Percentiles rank a stretch among this genome's conserved stretches.
Evolutionary conservation across 2,329 filamentous ascomycete genomes (phyloP).

Genomic region (Apiospora arundinis): DNA sequence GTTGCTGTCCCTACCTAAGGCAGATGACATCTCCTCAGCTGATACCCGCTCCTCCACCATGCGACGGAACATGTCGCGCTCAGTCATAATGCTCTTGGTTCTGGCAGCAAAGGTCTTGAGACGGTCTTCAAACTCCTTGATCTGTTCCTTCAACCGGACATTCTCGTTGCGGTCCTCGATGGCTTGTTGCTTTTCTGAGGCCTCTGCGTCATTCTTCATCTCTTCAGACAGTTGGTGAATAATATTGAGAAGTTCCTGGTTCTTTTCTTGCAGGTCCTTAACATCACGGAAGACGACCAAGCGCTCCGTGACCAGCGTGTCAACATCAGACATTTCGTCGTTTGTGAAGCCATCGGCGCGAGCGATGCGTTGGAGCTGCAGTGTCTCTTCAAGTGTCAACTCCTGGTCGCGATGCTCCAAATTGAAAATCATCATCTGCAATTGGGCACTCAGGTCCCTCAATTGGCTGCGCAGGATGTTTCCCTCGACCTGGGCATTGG

Average conservation of each 20-base stretch:
- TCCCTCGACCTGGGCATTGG: constrained; percentile 68
- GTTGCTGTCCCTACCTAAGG: constrained; percentile 57
- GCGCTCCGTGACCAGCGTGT: constrained; percentile 86
- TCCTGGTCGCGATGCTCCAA: constrained; percentile 79
- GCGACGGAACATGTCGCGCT: constrained; percentile 96
- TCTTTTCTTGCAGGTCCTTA: constrained; percentile 84
- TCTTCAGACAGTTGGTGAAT: constrained; percentile 84
- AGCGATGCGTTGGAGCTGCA: constrained; percentile 79
- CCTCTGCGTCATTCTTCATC: constrained; percentile 90
- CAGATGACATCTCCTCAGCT: constrained; percentile 71
- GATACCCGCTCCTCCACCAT: constrained; percentile 79
- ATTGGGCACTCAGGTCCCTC: constrained; percentile 86
- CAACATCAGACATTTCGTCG: constrained; percentile 81
- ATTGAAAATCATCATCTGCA: constrained; percentile 90
- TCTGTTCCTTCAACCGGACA: constrained; percentile 73
- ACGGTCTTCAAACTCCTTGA: constrained; percentile 82
- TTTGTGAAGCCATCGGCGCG: constrained; percentile 72
- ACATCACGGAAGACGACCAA: constrained; percentile 91
- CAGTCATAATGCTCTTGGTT: constrained; percentile 91
- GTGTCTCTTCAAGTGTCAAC: constrained; percentile 73
- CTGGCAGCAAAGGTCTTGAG: constrained; percentile 81
- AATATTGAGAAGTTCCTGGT: constrained; percentile 81
- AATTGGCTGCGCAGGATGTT: constrained; percentile 85
- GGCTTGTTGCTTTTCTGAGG: constrained; percentile 67
- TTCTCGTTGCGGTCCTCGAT: constrained; percentile 73